Base-by-base conservation (phyloP, 2,329 filamentous ascomycete species). In the Aspergillus sclerotialis region DNA sequence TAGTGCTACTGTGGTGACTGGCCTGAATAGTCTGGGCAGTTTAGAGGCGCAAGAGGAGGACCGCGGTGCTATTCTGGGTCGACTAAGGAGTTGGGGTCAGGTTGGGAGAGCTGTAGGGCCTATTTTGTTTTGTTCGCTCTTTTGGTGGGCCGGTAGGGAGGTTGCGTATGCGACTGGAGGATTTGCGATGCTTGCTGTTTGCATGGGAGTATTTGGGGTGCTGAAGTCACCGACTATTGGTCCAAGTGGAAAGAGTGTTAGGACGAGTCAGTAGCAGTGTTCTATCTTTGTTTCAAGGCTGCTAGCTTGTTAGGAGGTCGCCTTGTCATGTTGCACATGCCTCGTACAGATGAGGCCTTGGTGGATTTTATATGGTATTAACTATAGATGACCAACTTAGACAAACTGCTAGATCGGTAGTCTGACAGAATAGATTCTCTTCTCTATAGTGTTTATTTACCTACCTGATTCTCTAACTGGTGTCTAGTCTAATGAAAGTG, bases 121-220 rank as follows among this genome's bases (percentile, higher is more conserved):
- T 0, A 60, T 98, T 4, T 65, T 94, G 23, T 98, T 98, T 57
- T 96, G 92, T 42, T 87, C 86, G 31, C 70, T 98, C 36, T 98
- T 98, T 66, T 98, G 92, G 92, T 98, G 92, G 92, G 89, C 87
- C 5, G 92, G 92, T 0, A 72, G 92, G 30, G 83, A 93, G 55
- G 73, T 80, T 8, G 92, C 92, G 2, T 98, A 96, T 60, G 72
- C 70, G 1, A 72, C 87, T 49, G 92, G 92, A 4, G 84, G 86
- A 0, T 70, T 76, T 9, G 88, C 87, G 4, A 94, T 96, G 68
- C 61, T 84, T 4, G 76, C 70, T 1, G 89, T 96, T 8, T 73
- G 75, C 28, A 72, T 70, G 8, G 63, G 87, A 15, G 86, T 83
- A 0, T 83, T 94, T 56, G 72, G 75, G 13, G 76, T 75, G 0